Base-by-base conservation (phyloP, 2,329 filamentous ascomycete genomes). In the Colletotrichum liaoningense region DNA sequence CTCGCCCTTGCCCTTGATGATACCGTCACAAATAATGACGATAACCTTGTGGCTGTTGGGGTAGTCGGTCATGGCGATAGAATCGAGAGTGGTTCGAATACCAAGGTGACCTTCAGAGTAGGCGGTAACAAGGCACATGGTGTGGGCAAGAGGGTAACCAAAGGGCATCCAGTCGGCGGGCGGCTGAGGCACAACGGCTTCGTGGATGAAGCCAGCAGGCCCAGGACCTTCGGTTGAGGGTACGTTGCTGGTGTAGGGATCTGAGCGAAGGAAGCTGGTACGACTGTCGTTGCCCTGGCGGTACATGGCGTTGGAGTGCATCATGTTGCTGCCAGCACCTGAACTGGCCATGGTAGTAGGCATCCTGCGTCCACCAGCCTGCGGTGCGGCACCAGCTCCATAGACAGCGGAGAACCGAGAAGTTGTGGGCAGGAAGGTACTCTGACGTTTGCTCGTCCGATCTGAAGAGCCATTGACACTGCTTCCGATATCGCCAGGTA, bases 31-130 rank as follows among this genome's bases (percentile, higher is more conserved):
- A 78, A 99, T 94, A 78, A 98, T 94, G 73, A 99, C 89, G 78
- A 99, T 97, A 33, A 95, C 91, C 85, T 99, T 99, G 89, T 99
- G 97, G 82, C 96, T 98, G 88, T 99, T 99, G 63, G 97, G 97
- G 79, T 99, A 99, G 83, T 99, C 97, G 3, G 97, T 99, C 84
- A 94, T 97, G 63, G 96, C 97, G 80, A 99, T 93, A 1, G 97
- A 99, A 84, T 99, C 95, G 33, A 99, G 86, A 1, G 97, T 99
- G 0, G 95, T 98, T 60, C 97, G 93, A 69, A 99, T 90, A 79
- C 96, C 97, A 73, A 97, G 93, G 76, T 93, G 94, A 76, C 97
- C 97, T 86, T 99, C 97, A 0, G 97, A 99, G 82, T 99, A 99
- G 22, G 95, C 95, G 30, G 97, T 99, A 63, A 99, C 95, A 76